Evolutionary conservation across 352 stramenopile genomes (phyloP), one percentile per base, ranked within the genome.

Genomic region (Phytophthora pini): DNA sequence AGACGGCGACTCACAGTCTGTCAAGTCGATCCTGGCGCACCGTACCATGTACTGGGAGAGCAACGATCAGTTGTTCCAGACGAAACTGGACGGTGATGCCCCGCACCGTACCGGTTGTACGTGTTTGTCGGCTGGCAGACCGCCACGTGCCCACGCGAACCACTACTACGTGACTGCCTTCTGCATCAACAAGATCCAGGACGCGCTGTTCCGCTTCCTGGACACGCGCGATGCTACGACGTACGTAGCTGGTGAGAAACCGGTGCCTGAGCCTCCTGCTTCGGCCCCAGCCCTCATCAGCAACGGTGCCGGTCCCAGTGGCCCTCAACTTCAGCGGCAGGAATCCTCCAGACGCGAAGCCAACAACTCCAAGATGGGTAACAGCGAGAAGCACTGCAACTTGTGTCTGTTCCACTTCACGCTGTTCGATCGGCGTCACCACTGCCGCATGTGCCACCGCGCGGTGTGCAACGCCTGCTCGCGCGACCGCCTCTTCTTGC

Each of bases 1-100:
- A 57, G 85, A 93, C 51, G 87, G 85, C 39, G 88, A 95, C 70
- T 91, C 87, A 51, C 86, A 94, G 56, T 93, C 85, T 5, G 87
- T 94, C 54, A 93, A 94, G 64, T 90, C 78, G 34, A 93, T 97
- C 55, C 65, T 97, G 24, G 87, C 88, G 22, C 85, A 94, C 53
- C 89, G 88, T 44, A 92, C 87, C 6, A 95, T 97, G 84, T 95
- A 97, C 72, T 97, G 89, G 89, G 85, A 95, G 63, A 92, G 84
- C 60, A 92, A 95, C 52, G 87, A 95, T 60, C 47, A 77, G 32
- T 65, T 66, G 10, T 93, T 93, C 68, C 87, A 95, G 79, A 88
- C 77, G 6, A 76, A 78, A 17, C 66, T 95, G 15, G 85, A 95
- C 32, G 87, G 87, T 27, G 87, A 95, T 51, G 84, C 89, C 3